Evolutionary conservation across 1,284 basidiomycete species (phyloP).

Genomic region (Fomitopsis betulina): DNA sequence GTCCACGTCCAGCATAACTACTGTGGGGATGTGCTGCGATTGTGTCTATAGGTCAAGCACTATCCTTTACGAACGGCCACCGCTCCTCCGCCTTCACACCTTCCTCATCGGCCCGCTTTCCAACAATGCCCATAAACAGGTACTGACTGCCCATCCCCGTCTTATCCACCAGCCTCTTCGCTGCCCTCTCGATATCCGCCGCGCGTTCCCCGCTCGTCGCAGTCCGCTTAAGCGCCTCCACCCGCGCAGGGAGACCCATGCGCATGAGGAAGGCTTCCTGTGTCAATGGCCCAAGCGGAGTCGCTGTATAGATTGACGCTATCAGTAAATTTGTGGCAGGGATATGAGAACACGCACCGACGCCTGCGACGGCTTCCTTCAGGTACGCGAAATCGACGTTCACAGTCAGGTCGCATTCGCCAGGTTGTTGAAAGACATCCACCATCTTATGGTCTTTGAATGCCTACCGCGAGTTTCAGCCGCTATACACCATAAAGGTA

Average conservation of each 20-base stretch:
- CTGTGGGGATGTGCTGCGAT: too few relatives aligned
- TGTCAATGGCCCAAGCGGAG: slow-evolving; percentile 46
- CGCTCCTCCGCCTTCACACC: slow-evolving; percentile 13
- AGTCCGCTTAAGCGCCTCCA: slow-evolving; percentile 42
- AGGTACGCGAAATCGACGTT: slow-evolving; percentile 96
- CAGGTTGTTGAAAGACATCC: slow-evolving; percentile 82
- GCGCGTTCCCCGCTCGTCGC: slow-evolving; percentile 43
- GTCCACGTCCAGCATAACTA: neutral
- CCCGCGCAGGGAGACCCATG: slow-evolving; percentile 53
- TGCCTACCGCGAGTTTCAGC: slow-evolving; percentile 44
- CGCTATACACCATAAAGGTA: neutral
- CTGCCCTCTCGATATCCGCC: slow-evolving; percentile 40
- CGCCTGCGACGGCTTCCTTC: slow-evolving; percentile 66
- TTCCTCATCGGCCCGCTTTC: slow-evolving; percentile 10
- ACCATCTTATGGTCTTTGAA: slow-evolving; percentile 88
- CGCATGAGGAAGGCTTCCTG: slow-evolving; percentile 58
- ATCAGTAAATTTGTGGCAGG: neutral
- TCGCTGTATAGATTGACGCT: slow-evolving; percentile 25
- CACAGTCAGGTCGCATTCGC: slow-evolving; percentile 87
- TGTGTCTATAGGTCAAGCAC: too few relatives aligned
- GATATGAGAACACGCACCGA: slow-evolving; percentile 40
- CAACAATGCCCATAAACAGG: slow-evolving; percentile 51
- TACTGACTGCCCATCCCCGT: slow-evolving; percentile 68
- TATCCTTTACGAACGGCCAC: slow-evolving; percentile 29
- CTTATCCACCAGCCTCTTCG: slow-evolving; percentile 53